These are phyloP conservation scores for Eucalyptus lansdowneana DNA, from an alignment of 345 rosid genomes.

Conservation along the genomic window DNA sequence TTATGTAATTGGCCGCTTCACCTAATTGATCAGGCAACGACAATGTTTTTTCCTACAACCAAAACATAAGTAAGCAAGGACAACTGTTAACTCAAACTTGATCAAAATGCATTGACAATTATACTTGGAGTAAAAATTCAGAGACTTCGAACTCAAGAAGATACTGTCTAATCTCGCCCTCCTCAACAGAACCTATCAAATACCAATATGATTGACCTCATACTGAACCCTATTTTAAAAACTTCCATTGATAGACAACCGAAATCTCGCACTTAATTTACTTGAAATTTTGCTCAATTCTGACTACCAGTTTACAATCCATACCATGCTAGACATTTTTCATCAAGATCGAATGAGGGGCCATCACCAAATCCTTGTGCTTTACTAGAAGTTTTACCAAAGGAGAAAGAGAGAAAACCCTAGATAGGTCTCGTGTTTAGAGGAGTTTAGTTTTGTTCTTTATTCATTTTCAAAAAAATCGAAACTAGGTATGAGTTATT, in stretches of 20 bases:
- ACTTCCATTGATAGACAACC: not conserved
- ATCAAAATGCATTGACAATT: not conserved
- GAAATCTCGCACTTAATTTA: not conserved
- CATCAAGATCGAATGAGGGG: not conserved
- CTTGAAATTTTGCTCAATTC: not conserved
- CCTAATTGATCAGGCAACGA: conserved; percentile 46
- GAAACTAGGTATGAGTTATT: not conserved
- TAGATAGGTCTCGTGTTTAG: not conserved
- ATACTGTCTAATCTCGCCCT: not conserved
- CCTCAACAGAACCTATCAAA: not conserved
- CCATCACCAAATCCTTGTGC: not conserved
- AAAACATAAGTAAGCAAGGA: not conserved
- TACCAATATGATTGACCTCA: not conserved
- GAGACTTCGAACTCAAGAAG: not conserved
- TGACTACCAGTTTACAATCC: not conserved
- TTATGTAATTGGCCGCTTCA: conserved; percentile 45
- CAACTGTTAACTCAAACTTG: not conserved
- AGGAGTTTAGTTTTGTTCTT: not conserved
- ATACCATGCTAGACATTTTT: not conserved
- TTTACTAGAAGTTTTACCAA: not conserved
- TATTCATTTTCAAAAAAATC: not conserved
- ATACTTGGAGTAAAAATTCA: not conserved
- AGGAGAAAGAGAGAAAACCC: not conserved
- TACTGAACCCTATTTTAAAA: not conserved
- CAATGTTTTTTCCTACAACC: conserved; percentile 12